A percentile compares a stretch with the other conserved stretches of the same genome.
These are phyloP conservation scores for Talaromyces islandicus DNA, from an alignment of 2,329 filamentous ascomycete genomes.

Conservation along the genomic window DNA sequence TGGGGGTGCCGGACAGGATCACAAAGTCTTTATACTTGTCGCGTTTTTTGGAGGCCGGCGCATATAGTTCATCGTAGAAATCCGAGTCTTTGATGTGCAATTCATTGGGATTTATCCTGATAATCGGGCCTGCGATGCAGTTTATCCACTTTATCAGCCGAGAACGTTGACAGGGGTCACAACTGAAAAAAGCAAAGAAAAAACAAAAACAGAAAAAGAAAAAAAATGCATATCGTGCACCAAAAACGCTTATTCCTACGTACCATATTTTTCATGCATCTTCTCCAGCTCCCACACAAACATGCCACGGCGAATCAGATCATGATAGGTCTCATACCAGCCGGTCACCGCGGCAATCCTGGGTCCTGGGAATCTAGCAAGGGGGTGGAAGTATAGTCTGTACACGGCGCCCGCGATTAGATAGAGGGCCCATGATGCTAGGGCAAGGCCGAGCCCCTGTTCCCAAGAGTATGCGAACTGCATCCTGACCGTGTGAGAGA, in stretches of 20 bases:
- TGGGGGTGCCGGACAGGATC: conserved; percentile 13
- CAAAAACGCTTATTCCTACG: background rate
- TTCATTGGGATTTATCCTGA: conserved; percentile 30
- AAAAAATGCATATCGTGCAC: background rate
- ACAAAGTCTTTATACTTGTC: conserved; percentile 21
- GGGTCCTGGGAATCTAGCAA: conserved; percentile 25
- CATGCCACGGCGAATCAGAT: conserved; percentile 24
- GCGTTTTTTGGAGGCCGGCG: conserved; percentile 17
- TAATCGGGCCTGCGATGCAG: conserved; percentile 22
- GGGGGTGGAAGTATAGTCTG: conserved; percentile 27
- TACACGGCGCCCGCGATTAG: conserved; percentile 17
- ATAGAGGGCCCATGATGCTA: conserved; percentile 2
- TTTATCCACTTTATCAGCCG: background rate
- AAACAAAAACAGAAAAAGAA: background rate
- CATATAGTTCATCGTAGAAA: conserved; percentile 30
- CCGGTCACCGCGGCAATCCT: conserved; percentile 26
- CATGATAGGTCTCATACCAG: conserved; percentile 32
- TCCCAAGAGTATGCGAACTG: background rate
- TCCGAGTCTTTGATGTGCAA: conserved; percentile 29
- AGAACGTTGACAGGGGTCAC: background rate
- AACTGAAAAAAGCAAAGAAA: background rate
- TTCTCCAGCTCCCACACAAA: conserved; percentile 29
- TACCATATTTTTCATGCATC: conserved; percentile 31
- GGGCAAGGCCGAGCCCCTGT: background rate
- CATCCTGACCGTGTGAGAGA: background rate